Percentiles rank a stretch among this genome's conserved stretches.
phyloP scores from a whole-genome alignment of 2,329 filamentous ascomycete species.

The Knufia fluminis region DNA sequence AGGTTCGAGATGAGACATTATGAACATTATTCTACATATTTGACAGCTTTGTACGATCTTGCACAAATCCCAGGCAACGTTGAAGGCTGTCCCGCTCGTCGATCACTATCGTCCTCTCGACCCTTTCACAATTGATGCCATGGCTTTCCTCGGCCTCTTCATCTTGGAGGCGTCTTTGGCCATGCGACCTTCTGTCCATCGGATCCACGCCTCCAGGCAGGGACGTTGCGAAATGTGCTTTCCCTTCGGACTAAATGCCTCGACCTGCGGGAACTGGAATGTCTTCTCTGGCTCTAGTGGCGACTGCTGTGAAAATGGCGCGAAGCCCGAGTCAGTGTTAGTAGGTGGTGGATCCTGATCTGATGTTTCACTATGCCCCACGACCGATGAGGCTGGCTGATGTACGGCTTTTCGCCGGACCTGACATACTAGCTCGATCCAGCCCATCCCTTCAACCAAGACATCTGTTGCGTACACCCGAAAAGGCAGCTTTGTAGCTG shows the following conservation, averaged over 20 bases:
- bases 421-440: constrained; percentile 81
- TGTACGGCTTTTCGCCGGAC: constrained; percentile 50
- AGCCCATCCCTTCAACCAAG: constrained; percentile 83
- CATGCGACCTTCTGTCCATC: constrained; percentile 39
- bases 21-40: too few species aligned
- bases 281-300: constrained; percentile 21
- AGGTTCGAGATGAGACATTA: too few species aligned
- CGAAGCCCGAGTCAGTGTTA: constrained; percentile 8
- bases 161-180: constrained; percentile 41
- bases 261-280: constrained; percentile 57
- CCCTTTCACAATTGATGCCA: constrained; percentile 42
- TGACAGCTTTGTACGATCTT: neutral
- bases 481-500: constrained; percentile 54
- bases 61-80: neutral
- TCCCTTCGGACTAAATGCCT: constrained; percentile 80
- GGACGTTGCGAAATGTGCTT: constrained; percentile 50
- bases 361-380: constrained; percentile 6
- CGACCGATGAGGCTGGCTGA: constrained; percentile 23
- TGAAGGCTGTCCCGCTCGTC: neutral
- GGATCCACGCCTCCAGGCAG: constrained; percentile 12
- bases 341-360: constrained; percentile 9
- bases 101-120: neutral
- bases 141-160: constrained; percentile 56
- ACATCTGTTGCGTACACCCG: constrained; percentile 72
- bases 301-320: constrained; percentile 10